Percentiles rank a stretch among this genome's conserved stretches.
phyloP scores from a whole-genome alignment of 2,329 filamentous ascomycete species.

The Chaetomium strumarium region DNA sequence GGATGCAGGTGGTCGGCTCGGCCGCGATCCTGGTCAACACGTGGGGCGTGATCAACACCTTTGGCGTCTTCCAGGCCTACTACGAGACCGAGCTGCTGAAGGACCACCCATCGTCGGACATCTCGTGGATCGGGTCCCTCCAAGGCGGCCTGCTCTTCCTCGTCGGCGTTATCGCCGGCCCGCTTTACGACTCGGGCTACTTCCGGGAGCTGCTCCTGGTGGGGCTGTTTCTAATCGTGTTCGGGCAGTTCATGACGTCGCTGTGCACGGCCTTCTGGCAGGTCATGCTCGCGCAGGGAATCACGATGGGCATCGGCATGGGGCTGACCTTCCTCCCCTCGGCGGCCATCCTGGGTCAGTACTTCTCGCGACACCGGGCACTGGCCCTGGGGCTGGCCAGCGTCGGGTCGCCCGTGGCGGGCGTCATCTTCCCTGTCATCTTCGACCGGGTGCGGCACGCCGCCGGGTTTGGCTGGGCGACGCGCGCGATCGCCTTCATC shows the following conservation, averaged over 20 bases:
- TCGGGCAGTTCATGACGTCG: conserved; percentile 42
- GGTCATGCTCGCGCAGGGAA: conserved; percentile 36
- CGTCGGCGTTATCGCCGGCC: conserved; percentile 38
- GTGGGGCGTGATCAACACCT: conserved; percentile 40
- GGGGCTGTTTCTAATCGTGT: conserved; percentile 38
- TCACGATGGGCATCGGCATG: conserved; percentile 38
- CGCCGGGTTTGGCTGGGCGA: conserved; percentile 37
- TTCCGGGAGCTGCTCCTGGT: conserved; percentile 35
- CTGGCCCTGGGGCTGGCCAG: conserved; percentile 38
- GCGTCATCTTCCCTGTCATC: conserved; percentile 42
- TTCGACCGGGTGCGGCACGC: conserved; percentile 29
- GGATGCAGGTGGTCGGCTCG: conserved; percentile 37
- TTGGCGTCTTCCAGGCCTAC: conserved; percentile 42
- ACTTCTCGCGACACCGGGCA: conserved; percentile 35
- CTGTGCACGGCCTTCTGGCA: conserved; percentile 37
- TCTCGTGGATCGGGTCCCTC: conserved; percentile 43
- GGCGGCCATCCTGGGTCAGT: conserved; percentile 36
- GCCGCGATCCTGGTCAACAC: conserved; percentile 33
- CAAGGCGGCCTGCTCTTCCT: conserved; percentile 42
- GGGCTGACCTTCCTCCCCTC: conserved; percentile 36
- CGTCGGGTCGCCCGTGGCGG: conserved; percentile 34
- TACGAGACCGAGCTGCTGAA: conserved; percentile 34
- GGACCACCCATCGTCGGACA: conserved; percentile 31
- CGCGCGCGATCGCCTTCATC: conserved; percentile 47
- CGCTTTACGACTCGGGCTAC: conserved; percentile 43